phyloP scores from a whole-genome alignment of 345 rosid species.

The Punica granatum region DNA sequence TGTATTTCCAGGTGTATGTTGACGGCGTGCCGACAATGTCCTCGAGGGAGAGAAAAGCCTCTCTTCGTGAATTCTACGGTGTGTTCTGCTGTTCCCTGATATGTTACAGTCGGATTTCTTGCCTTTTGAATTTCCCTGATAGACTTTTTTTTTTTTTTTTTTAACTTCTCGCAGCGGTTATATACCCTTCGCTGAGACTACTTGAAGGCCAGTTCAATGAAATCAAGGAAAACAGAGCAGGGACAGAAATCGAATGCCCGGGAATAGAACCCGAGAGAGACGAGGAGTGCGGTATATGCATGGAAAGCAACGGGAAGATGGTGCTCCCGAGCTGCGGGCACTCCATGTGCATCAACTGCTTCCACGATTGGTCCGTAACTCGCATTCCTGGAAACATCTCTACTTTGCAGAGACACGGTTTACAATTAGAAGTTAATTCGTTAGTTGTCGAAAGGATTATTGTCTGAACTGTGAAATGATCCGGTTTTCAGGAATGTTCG shows the following conservation, averaged over 20 bases:
- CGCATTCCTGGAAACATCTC: neutral
- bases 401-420: neutral
- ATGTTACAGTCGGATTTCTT: neutral
- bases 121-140: neutral
- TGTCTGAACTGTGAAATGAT: neutral
- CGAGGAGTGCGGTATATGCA: conserved; percentile 66
- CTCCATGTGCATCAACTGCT: conserved; percentile 54
- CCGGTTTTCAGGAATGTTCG: conserved; percentile 43
- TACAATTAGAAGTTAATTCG: neutral
- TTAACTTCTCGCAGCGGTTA: conserved; percentile 36
- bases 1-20: conserved; percentile 38
- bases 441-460: neutral
- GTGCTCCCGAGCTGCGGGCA: conserved; percentile 59
- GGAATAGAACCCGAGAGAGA: conserved; percentile 37
- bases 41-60: conserved; percentile 47
- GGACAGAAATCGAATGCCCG: conserved; percentile 15
- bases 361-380: conserved; percentile 47
- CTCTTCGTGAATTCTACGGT: conserved; percentile 66
- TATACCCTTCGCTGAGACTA: conserved; percentile 52
- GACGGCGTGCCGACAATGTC: conserved; percentile 53
- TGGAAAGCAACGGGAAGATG: conserved; percentile 48
- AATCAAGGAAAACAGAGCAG: conserved; percentile 20
- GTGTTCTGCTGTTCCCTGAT: conserved; percentile 8
- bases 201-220: conserved; percentile 36
- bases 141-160: too few species aligned